phyloP scores from a whole-genome alignment of 1,284 basidiomycete genomes.

The Kwoniella shivajii region DNA sequence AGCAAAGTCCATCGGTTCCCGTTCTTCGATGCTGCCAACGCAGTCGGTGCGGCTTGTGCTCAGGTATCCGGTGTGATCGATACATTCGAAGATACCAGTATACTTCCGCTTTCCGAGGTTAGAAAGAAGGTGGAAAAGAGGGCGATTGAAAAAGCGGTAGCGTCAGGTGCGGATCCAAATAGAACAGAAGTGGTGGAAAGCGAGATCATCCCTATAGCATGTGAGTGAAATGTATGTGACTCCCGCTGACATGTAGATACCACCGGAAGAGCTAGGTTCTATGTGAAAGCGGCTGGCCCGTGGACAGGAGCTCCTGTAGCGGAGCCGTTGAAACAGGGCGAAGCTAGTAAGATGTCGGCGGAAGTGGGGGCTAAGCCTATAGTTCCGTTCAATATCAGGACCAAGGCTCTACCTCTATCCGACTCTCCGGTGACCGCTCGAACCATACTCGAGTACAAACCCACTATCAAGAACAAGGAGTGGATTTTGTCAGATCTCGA shows the following conservation, averaged over 20 bases:
- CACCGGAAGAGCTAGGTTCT: slow-evolving; percentile 41
- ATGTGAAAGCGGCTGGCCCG: slow-evolving; percentile 49
- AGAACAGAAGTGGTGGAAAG: slow-evolving; percentile 59
- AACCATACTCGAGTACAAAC: slow-evolving; percentile 30
- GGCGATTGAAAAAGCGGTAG: slow-evolving; percentile 58
- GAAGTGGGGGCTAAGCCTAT: neutral
- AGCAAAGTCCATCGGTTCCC: slow-evolving; percentile 59
- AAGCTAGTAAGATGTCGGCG: too few relatives aligned
- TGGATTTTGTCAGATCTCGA: slow-evolving; percentile 46
- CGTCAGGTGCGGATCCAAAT: slow-evolving; percentile 56
- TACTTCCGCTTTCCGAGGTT: slow-evolving; percentile 30
- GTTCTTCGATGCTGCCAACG: slow-evolving; percentile 62
- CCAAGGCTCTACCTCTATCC: neutral
- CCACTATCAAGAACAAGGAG: slow-evolving; percentile 41
- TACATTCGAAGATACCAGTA: slow-evolving; percentile 41
- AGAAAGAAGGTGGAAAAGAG: slow-evolving; percentile 54
- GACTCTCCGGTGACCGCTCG: slow-evolving; percentile 5
- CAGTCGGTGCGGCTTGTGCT: slow-evolving; percentile 57
- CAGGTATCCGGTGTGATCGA: slow-evolving; percentile 44
- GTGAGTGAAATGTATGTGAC: slow-evolving; percentile 13
- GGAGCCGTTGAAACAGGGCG: too few relatives aligned
- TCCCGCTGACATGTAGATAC: slow-evolving; percentile 22
- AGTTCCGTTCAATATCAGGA: slow-evolving; percentile 10
- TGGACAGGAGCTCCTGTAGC: slow-evolving; percentile 30
- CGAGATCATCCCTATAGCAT: slow-evolving; percentile 47